Conservation (phyloP, 2,329 filamentous ascomycete genomes). For the Fonsecaea erecta region DNA sequence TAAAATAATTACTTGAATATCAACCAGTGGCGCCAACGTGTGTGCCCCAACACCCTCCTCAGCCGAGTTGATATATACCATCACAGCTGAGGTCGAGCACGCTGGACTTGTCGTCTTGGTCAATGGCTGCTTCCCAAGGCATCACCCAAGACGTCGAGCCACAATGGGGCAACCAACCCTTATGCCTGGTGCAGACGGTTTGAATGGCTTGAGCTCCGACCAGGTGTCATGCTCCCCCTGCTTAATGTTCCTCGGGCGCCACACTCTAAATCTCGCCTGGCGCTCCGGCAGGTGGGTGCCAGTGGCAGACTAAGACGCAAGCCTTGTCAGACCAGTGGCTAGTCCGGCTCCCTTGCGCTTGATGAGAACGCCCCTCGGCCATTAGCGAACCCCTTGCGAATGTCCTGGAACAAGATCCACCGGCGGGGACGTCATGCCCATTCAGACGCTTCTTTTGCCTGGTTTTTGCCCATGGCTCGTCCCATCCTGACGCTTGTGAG, state of each 20-base stretch:
- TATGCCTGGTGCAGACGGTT: constrained; percentile 9
- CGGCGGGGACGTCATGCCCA: constrained; percentile 24
- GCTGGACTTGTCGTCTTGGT: constrained; percentile 1
- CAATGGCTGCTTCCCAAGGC: constrained; percentile 9
- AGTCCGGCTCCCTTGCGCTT: constrained; percentile 22
- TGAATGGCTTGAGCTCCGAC: constrained; percentile 2
- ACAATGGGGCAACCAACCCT: constrained; percentile 25
- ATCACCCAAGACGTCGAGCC: no score
- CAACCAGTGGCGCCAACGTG: background rate
- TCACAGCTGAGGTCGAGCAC: constrained; percentile 1
- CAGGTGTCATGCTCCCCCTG: constrained; percentile 13
- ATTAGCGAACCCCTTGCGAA: constrained; percentile 21
- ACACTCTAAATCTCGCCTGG: constrained; percentile 37
- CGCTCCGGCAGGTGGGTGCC: constrained; percentile 30
- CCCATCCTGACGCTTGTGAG: constrained; percentile 10
- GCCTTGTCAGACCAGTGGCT: constrained; percentile 34
- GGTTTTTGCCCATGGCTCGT: constrained; percentile 20
- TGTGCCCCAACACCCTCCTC: background rate
- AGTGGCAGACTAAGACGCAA: constrained; percentile 25
- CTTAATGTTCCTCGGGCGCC: constrained; percentile 25
- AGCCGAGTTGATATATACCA: background rate
- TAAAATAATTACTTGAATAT: background rate
- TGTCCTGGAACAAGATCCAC: constrained; percentile 15
- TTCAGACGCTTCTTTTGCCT: constrained; percentile 21
- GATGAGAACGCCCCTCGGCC: constrained; percentile 10